Evolutionary conservation across 2,329 filamentous ascomycete species (phyloP), one percentile per base, ranked within the genome.

Genomic region (Tolypocladium tropicale): DNA sequence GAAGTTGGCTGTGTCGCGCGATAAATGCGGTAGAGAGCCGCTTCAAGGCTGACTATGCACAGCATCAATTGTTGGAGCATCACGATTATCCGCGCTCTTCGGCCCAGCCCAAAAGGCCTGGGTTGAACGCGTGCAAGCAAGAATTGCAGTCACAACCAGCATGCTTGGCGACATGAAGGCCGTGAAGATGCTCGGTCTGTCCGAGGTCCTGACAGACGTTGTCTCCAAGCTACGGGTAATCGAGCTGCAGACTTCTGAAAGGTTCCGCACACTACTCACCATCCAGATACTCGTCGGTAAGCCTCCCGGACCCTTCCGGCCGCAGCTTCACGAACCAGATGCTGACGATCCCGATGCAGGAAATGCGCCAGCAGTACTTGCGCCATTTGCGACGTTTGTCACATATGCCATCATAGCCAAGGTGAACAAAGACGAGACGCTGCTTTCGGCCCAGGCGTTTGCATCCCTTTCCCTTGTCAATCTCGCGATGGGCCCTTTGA

Each of bases 121-220:
- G 53, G 28, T 50, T 4, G 37, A 18, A 7, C 30, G 53, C 28
- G 51, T 57, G 1, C 53, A 57, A 34, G 51, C 49, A 10, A 49
- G 56, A 11, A 48, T 55, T 32, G 30, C 37, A 1, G 49, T 55
- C 30, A 55, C 53, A 9, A 39, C 53, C 3, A 23, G n/a, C 23
- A 48, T 53, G 30, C 48, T 57, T 10, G 39, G 48, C 37, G 50
- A 53, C 53, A 57, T 57, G 37, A 57, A 57, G 41, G 53, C 43
- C 9, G 54, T 56, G n/a, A 56, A 58, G 51, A 50, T 56, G 52
- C 54, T 56, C 4, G 54, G 56, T 23, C 41, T 54, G 12, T 49
- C 53, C 14, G 41, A 54, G 12, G 43, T 34, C 4, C 12, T 54
- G 53, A n/a, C 4, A 30, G 32, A 28, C 12, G 21, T 54, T 10